These are phyloP conservation scores for Graphium sp. DNA, from an alignment of 2,329 filamentous ascomycete species.

Conservation along the genomic window DNA sequence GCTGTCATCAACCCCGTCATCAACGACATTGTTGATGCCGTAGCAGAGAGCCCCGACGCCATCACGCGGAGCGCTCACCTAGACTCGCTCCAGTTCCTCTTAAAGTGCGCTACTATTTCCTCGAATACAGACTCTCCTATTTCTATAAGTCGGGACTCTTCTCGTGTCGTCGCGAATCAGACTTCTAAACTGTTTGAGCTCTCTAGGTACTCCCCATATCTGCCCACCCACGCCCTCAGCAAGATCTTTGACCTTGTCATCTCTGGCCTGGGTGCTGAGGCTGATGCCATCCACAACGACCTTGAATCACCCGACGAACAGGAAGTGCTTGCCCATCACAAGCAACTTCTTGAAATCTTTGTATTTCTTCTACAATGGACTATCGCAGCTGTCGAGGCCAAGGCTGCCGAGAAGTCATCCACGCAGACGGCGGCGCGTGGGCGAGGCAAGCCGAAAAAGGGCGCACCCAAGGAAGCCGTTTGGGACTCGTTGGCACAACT, in stretches of 20 bases:
- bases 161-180: slow-evolving; percentile 3
- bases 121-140: no score
- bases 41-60: slow-evolving; percentile 82
- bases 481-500: slow-evolving; percentile 88
- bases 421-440: slow-evolving; percentile 53
- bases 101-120: slow-evolving; percentile 61
- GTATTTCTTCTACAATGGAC: slow-evolving; percentile 92
- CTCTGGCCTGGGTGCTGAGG: slow-evolving; percentile 71
- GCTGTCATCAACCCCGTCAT: slow-evolving; percentile 69
- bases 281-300: slow-evolving; percentile 71
- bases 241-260: slow-evolving; percentile 86
- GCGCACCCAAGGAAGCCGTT: slow-evolving; percentile 54
- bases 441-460: slow-evolving; percentile 62
- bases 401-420: slow-evolving; percentile 78
- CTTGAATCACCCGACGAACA: slow-evolving; percentile 78
- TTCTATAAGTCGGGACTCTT: not conserved
- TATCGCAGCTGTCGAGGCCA: slow-evolving; percentile 83
- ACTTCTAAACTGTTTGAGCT: slow-evolving; percentile 41
- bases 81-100: slow-evolving; percentile 85
- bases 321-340: slow-evolving; percentile 72
- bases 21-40: slow-evolving; percentile 81
- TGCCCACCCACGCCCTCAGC: slow-evolving; percentile 70
- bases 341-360: slow-evolving; percentile 82
- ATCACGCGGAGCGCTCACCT: slow-evolving; percentile 65
- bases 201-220: slow-evolving; percentile 63